Evolutionary conservation across 495 filamentous ascomycete species (phyloP), one percentile per base, ranked within the genome.

Genomic region (Hypoxylon trugodes): DNA sequence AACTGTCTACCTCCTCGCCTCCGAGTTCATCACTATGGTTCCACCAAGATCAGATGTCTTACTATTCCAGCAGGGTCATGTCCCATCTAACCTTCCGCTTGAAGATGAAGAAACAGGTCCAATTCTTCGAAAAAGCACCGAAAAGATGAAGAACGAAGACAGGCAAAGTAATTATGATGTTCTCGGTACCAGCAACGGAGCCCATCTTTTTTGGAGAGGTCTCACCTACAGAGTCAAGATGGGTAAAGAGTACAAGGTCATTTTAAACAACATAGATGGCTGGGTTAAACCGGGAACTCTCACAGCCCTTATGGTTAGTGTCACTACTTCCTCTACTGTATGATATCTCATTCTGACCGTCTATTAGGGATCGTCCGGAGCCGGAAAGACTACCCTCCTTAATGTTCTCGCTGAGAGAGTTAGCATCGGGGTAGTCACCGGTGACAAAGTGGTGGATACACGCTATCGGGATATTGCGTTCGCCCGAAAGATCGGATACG

Each of bases 261-360:
- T 93, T 49, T 74, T 93, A 35, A 83, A 92, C 47, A 76, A 87
- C 46, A 84, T 92, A 3, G 84, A 89, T 59, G 90, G 90, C 6
- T 93, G 89, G 88, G 87, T 92, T 19, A 88, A 89, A 62, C 89
- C 90, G n/a, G 89, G 90, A 21, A 92, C 88, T 2, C 69, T 92
- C 19, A 93, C 89, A 0, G 90, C 89, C 0, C 73, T 92, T 4
- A 90, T 90, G 87, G 84, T 83, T 68, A 73, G 79, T 19, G 1
- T 12, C 10, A 10, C 16, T 9, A 21, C 18, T 19, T 18, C 41
- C 41, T n/a, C 12, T 24, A 24, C 22, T 13, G 8, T 19, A 21
- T 21, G 22, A 6, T 2, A 3, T 41, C 10, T 22, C 8, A 16
- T 12, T 16, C 4, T 18, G 26, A 18, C 9, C 28, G 13, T 15